A percentile compares a stretch with the other conserved stretches of the same genome.
Conservation (phyloP, 352 stramenopile species). For the Globisporangium abappressorium region DNA sequence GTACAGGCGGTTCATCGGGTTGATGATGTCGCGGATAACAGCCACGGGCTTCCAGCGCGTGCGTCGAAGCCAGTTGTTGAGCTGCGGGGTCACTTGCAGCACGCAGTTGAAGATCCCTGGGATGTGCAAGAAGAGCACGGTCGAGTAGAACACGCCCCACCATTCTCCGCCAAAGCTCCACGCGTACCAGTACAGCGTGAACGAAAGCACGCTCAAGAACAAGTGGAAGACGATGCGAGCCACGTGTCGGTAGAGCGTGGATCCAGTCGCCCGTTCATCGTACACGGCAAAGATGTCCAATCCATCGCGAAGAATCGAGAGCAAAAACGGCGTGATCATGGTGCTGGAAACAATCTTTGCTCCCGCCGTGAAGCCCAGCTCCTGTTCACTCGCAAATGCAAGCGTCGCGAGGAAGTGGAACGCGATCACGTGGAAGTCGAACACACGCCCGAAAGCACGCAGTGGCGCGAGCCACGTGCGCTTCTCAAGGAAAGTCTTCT, state of each 20-base stretch:
- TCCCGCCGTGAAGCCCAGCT: constrained; percentile 86
- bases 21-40: constrained; percentile 81
- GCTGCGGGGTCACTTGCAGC: constrained; percentile 71
- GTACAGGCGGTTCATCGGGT: constrained; percentile 96
- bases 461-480: constrained; percentile 95
- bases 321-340: constrained; percentile 89
- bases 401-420: constrained; percentile 95
- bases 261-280: constrained; percentile 41
- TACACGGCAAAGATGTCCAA: constrained; percentile 91
- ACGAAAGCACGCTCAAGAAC: constrained; percentile 45
- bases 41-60: constrained; percentile 65
- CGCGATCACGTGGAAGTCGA: constrained; percentile 97
- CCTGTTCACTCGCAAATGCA: constrained; percentile 90
- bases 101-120: constrained; percentile 69
- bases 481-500: constrained; percentile 99
- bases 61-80: constrained; percentile 80
- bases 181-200: constrained; percentile 83
- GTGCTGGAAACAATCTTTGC: constrained; percentile 88
- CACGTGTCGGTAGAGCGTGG: constrained; percentile 82
- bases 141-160: constrained; percentile 66
- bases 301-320: constrained; percentile 87
- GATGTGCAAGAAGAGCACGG: constrained; percentile 53
- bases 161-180: constrained; percentile 57
- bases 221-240: constrained; percentile 80
- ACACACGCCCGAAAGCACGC: constrained; percentile 93